Evolutionary conservation across 2,329 filamentous ascomycete species (phyloP), one percentile per base, ranked within the genome.

Genomic region (Ampelomyces quisqualis): DNA sequence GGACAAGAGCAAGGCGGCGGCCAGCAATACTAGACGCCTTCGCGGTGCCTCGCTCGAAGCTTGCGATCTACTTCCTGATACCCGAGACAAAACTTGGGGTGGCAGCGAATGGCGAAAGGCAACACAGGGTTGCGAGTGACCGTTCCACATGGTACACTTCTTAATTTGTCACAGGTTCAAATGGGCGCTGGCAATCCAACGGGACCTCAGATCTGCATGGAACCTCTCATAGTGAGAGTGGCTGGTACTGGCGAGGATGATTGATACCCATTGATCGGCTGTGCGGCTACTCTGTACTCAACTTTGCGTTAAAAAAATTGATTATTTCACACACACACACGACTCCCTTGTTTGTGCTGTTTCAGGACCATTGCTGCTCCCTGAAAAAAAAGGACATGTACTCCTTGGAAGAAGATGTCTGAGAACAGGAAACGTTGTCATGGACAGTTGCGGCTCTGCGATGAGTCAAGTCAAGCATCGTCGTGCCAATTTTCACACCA

Each of bases 241-340:
- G 57, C 54, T 59, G 58, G 57, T 57, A 58, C 63, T 60, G 57
- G 62, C 50, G 61, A 64, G 63, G 15, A 61, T 58, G 63, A 64
- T 60, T 64, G 59, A 68, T 68, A 68, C 64, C 65, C 65, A 64
- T 63, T 53, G 53, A 60, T 65, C 64, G 63, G 55, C 62, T 51
- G 52, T 64, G 54, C 56, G 62, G 51, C 49, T 57, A 45, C 55
- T 52, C 45, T 57, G 43, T 53, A 53, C 57, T 63, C 58, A 49
- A 52, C 48, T 52, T n/a, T 37, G 44, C 41, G 38, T 53, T 49
- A 41, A 49, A 47, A 47, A 46, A 45, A 45, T 39, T 36, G n/a
- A n/a, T 28, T 48, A 49, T 50, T 54, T 58, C 52, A 53, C 38
- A 41, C 40, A n/a, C 26, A 35, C 53, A 42, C 37, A 34, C 59